Conservation (phyloP, 257 asterid genomes). For the Phtheirospermum japonicum region DNA sequence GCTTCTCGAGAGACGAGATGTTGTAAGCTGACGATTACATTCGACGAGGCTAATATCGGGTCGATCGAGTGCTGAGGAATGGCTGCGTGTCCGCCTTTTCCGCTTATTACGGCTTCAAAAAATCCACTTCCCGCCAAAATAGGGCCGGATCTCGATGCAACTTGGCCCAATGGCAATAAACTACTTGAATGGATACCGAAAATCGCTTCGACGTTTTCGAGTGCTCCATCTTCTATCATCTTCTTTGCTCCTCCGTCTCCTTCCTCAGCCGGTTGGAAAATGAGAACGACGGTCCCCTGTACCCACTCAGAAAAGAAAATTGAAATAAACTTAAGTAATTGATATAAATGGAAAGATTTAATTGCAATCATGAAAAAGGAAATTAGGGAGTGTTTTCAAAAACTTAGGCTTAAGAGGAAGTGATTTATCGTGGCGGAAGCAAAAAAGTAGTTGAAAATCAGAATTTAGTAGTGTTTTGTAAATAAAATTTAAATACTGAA, state of each 20-base stretch:
- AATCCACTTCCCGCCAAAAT: slow-evolving; percentile 77
- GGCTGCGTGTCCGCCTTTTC: slow-evolving; percentile 98
- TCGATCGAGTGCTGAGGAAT: slow-evolving; percentile 90
- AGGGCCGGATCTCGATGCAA: slow-evolving; percentile 63
- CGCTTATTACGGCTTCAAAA: slow-evolving; percentile 85
- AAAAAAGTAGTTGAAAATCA: not conserved
- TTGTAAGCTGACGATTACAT: slow-evolving; percentile 78
- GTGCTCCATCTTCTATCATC: slow-evolving; percentile 76
- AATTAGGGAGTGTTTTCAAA: not conserved
- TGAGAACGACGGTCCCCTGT: slow-evolving; percentile 93
- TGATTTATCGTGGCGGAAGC: not conserved
- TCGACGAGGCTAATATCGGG: slow-evolving; percentile 87
- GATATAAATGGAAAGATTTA: not conserved
- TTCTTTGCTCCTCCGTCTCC: slow-evolving; percentile 93
- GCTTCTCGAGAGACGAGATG: slow-evolving; percentile 92
- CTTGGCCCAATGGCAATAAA: slow-evolving; percentile 50
- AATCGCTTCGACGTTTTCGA: slow-evolving; percentile 76
- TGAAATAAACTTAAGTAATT: not conserved
- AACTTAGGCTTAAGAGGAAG: not conserved
- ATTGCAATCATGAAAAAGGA: not conserved
- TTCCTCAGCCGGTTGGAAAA: slow-evolving; percentile 98
- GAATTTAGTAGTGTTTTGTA: not conserved
- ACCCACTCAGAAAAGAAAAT: slow-evolving; percentile 14
- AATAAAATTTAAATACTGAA: not conserved
- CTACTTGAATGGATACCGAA: slow-evolving; percentile 62